Evolutionary conservation across 208 protist species (phyloP).

Genomic region (Trypanosomatidae sp.): DNA sequence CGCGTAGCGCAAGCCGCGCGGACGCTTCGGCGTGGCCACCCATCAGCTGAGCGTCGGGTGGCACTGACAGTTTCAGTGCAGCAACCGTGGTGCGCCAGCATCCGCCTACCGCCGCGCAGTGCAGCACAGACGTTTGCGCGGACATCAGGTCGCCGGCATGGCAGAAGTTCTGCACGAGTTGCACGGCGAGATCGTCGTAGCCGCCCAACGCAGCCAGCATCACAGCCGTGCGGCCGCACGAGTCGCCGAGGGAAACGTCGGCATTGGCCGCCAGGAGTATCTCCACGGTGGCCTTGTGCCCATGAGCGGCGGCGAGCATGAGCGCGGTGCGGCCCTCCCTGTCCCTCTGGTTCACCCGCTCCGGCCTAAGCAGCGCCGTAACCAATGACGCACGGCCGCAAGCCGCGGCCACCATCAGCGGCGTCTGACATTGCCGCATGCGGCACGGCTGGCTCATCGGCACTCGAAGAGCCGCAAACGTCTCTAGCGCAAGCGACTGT

Average conservation of each 20-base stretch:
- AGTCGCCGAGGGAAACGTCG: slow-evolving; percentile 38
- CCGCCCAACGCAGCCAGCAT: slow-evolving; percentile 64
- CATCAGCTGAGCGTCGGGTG: slow-evolving; percentile 17
- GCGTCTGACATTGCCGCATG: slow-evolving; percentile 49
- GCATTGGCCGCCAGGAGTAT: slow-evolving; percentile 62
- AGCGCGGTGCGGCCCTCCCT: slow-evolving; percentile 61
- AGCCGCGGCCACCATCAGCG: slow-evolving; percentile 68
- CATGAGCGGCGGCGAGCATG: slow-evolving; percentile 64
- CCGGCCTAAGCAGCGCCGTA: slow-evolving; percentile 40
- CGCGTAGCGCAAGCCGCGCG: slow-evolving; percentile 31
- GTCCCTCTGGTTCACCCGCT: slow-evolving; percentile 47
- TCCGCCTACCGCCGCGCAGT: slow-evolving; percentile 69
- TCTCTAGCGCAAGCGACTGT: slow-evolving; percentile 34
- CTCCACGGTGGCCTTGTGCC: slow-evolving; percentile 58
- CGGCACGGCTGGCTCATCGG: slow-evolving; percentile 48
- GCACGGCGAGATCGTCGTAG: slow-evolving; percentile 64
- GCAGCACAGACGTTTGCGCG: slow-evolving; percentile 63
- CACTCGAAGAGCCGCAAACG: slow-evolving; percentile 51
- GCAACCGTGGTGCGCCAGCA: slow-evolving; percentile 42
- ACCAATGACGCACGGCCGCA: slow-evolving; percentile 38
- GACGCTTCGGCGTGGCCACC: slow-evolving; percentile 15
- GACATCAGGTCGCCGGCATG: slow-evolving; percentile 37
- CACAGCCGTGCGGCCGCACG: slow-evolving; percentile 60
- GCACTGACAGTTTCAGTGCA: slow-evolving; percentile 32
- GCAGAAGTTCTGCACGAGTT: slow-evolving; percentile 63